These are phyloP conservation scores for Holtermanniella nyarrowii DNA, from an alignment of 768 basidiomycete genomes.

Conservation along the genomic window DNA sequence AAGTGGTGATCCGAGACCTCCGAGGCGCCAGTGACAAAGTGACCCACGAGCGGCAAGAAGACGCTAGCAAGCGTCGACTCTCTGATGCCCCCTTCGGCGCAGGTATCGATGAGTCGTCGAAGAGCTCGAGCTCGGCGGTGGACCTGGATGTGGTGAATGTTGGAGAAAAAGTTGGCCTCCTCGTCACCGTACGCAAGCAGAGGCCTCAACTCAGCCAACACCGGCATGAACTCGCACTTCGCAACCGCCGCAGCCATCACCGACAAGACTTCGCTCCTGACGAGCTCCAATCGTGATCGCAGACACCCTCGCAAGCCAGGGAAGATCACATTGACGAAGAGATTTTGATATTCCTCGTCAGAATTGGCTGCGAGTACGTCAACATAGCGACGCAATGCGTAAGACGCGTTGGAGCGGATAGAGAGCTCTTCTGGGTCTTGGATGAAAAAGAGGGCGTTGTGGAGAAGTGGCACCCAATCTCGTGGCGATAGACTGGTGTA, in stretches of 20 bases:
- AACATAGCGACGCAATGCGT: slow-evolving; percentile 60
- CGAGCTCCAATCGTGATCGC: slow-evolving; percentile 68
- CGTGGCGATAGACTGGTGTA: slow-evolving; percentile 11
- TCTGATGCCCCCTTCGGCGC: slow-evolving; percentile 55
- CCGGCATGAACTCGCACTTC: slow-evolving; percentile 51
- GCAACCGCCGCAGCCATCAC: slow-evolving; percentile 67
- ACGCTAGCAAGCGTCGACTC: slow-evolving; percentile 66
- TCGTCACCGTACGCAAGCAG: slow-evolving; percentile 78
- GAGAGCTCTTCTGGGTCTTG: slow-evolving; percentile 84
- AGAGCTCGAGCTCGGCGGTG: slow-evolving; percentile 81
- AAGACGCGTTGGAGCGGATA: slow-evolving; percentile 69
- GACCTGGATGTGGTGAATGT: slow-evolving; percentile 83
- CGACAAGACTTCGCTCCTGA: slow-evolving; percentile 70
- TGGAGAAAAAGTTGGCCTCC: slow-evolving; percentile 94
- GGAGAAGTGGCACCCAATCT: slow-evolving; percentile 72
- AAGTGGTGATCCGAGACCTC: slow-evolving; percentile 64
- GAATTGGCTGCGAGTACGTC: slow-evolving; percentile 33
- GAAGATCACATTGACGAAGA: slow-evolving; percentile 58
- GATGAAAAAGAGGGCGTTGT: slow-evolving; percentile 73
- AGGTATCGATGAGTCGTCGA: slow-evolving; percentile 68
- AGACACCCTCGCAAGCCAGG: slow-evolving; percentile 72
- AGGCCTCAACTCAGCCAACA: slow-evolving; percentile 67
- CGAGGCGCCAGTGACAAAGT: slow-evolving; percentile 57
- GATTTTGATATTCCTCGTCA: slow-evolving; percentile 15
- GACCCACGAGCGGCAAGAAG: slow-evolving; percentile 75